Evolutionary conservation across 2,329 filamentous ascomycete genomes (phyloP).

Genomic region (Geosmithia morbida): DNA sequence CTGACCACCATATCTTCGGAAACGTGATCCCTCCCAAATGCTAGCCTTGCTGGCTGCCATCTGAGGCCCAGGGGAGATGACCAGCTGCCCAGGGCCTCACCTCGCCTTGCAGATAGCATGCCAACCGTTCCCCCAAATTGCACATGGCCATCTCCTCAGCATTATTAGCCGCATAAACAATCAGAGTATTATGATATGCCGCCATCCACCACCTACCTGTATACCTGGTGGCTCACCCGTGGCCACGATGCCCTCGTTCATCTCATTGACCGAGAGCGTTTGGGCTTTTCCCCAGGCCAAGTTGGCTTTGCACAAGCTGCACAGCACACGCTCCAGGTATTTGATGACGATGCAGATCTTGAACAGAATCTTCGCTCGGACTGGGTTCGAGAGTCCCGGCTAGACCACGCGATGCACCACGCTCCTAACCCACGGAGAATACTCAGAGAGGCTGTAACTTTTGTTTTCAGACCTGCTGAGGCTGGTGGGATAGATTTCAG

Average conservation of each 20-base stretch:
- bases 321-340: constrained; percentile 13
- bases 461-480: constrained; percentile 12
- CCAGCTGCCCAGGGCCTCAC: neutral
- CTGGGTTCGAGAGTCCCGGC: constrained; percentile 7
- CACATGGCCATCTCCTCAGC: neutral
- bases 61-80: neutral
- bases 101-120: too few relatives aligned
- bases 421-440: constrained; percentile 13
- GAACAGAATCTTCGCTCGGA: constrained; percentile 6
- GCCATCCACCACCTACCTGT: constrained; percentile 13
- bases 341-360: constrained; percentile 13
- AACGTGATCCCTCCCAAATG: neutral
- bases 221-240: constrained; percentile 17
- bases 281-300: constrained; percentile 8
- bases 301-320: constrained; percentile 17
- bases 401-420: constrained; percentile 6
- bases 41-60: neutral
- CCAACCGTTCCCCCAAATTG: neutral
- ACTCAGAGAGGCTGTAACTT: constrained; percentile 8
- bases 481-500: constrained; percentile 12
- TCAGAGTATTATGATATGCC: constrained; percentile 10
- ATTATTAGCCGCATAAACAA: too few relatives aligned
- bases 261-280: constrained; percentile 9
- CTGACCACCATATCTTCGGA: too few relatives aligned
- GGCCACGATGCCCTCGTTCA: constrained; percentile 10